Evolutionary conservation across 2,329 filamentous ascomycete genomes (phyloP).

Genomic region (Aspergillus sclerotialis): DNA sequence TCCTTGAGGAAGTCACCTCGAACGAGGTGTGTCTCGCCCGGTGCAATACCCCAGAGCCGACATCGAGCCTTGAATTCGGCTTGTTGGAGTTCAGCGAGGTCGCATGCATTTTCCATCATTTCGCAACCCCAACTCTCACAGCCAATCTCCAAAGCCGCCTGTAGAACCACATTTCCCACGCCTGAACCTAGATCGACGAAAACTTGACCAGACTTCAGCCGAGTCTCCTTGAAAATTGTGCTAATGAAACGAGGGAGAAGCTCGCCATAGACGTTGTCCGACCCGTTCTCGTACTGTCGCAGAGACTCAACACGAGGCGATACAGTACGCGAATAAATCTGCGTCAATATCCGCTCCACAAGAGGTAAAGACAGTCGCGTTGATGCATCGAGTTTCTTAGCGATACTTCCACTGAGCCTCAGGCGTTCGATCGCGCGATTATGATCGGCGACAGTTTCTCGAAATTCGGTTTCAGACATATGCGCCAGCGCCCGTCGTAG

Average conservation of each 20-base stretch:
- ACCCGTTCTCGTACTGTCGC: conserved; percentile 78
- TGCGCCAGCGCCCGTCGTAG: conserved; percentile 67
- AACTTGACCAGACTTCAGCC: conserved; percentile 72
- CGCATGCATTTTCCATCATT: conserved; percentile 86
- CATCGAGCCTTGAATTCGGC: conserved; percentile 79
- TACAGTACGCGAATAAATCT: conserved; percentile 88
- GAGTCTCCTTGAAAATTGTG: conserved; percentile 69
- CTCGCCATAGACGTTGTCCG: conserved; percentile 92
- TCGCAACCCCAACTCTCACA: conserved; percentile 96
- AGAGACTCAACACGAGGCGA: conserved; percentile 80
- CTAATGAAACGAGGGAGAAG: conserved; percentile 78
- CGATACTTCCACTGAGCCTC: conserved; percentile 63
- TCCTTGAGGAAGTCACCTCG: conserved; percentile 78
- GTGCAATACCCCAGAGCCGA: conserved; percentile 77
- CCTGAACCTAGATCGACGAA: conserved; percentile 95
- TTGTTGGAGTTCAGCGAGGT: conserved; percentile 71
- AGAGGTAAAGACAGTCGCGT: conserved; percentile 65
- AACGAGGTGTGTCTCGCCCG: conserved; percentile 72
- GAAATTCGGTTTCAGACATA: conserved; percentile 64
- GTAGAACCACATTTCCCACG: conserved; percentile 90
- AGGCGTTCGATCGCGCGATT: conserved; percentile 63
- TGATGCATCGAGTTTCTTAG: conserved; percentile 61
- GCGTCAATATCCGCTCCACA: conserved; percentile 72
- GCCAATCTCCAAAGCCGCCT: conserved; percentile 86
- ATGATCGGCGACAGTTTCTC: conserved; percentile 65